A percentile compares a stretch with the other conserved stretches of the same genome.
Conservation (phyloP, 768 basidiomycete species). For the Rhodotorula kratochvilovae region DNA sequence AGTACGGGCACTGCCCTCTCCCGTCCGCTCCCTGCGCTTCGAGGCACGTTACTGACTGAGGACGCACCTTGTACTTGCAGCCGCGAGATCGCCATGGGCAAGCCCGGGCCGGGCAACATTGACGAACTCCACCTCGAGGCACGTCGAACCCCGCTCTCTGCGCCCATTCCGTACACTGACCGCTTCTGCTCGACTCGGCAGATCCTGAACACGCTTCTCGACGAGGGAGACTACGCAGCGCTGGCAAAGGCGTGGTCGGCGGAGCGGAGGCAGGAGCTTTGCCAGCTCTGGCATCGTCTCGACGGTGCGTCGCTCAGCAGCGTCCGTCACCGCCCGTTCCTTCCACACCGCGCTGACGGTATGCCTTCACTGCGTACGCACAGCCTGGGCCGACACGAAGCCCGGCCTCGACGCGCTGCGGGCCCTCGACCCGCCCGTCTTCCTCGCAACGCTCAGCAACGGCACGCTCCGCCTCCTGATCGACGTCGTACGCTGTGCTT, state of each 20-base stretch:
- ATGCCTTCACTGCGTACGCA: neutral
- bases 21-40: too few relatives aligned
- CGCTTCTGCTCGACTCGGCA: neutral
- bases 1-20: neutral
- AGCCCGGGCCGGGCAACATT: conserved; percentile 21
- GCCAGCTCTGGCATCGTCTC: conserved; percentile 27
- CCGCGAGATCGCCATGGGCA: conserved; percentile 31
- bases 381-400: conserved; percentile 31
- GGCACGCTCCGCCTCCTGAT: conserved; percentile 24
- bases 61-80: neutral
- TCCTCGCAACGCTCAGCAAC: conserved; percentile 24
- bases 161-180: too few relatives aligned
- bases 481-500: conserved; percentile 7
- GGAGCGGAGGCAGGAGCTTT: conserved; percentile 7
- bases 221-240: neutral
- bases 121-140: conserved; percentile 33
- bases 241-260: neutral
- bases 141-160: neutral
- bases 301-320: conserved; percentile 6
- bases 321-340: too few relatives aligned
- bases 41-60: neutral
- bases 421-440: conserved; percentile 18
- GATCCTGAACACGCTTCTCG: conserved; percentile 20
- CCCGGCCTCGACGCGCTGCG: conserved; percentile 6
- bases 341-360: too few relatives aligned